Percentiles rank a stretch among this genome's conserved stretches.
Conservation (phyloP, 148 eudicot genomes). For the Heliosperma pusillum region DNA sequence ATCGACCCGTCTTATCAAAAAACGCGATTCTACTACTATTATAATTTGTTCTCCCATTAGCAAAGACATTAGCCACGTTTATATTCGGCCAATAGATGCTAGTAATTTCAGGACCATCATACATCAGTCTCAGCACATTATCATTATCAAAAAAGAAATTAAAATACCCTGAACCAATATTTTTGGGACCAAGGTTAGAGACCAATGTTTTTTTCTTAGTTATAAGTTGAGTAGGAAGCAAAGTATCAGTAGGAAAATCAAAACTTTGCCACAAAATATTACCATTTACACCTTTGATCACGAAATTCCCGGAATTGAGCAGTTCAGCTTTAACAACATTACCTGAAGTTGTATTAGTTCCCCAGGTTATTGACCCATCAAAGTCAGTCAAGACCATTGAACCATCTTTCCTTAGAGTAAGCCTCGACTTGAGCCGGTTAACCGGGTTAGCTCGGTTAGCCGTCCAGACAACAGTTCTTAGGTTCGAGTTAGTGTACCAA, state of each 20-base stretch:
- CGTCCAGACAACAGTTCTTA: slow-evolving; percentile 46
- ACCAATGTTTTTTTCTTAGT: slow-evolving; percentile 24
- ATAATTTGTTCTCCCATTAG: slow-evolving; percentile 34
- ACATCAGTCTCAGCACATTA: slow-evolving; percentile 31
- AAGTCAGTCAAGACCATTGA: slow-evolving; percentile 35
- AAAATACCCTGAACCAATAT: slow-evolving; percentile 39
- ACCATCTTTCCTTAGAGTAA: slow-evolving; percentile 36
- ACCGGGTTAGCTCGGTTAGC: slow-evolving; percentile 54
- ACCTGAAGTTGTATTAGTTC: slow-evolving; percentile 14
- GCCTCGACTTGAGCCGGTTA: slow-evolving; percentile 34
- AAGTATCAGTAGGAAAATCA: slow-evolving; percentile 41
- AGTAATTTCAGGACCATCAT: too few relatives aligned
- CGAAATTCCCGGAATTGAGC: slow-evolving; percentile 31
- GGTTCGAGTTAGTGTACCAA: slow-evolving; percentile 37
- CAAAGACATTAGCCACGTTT: background rate
- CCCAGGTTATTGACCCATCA: slow-evolving; percentile 33
- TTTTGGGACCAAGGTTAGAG: slow-evolving; percentile 28
- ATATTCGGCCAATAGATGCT: too few relatives aligned
- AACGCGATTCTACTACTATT: slow-evolving; percentile 34
- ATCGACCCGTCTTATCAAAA: slow-evolving; percentile 34
- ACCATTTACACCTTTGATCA: slow-evolving; percentile 13
- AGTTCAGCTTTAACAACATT: slow-evolving; percentile 22
- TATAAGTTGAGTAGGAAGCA: slow-evolving; percentile 40
- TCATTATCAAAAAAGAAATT: slow-evolving; percentile 35
- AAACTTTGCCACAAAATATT: slow-evolving; percentile 36